phyloP scores from a whole-genome alignment of 148 eudicot genomes.

The Rhododendron molle region DNA sequence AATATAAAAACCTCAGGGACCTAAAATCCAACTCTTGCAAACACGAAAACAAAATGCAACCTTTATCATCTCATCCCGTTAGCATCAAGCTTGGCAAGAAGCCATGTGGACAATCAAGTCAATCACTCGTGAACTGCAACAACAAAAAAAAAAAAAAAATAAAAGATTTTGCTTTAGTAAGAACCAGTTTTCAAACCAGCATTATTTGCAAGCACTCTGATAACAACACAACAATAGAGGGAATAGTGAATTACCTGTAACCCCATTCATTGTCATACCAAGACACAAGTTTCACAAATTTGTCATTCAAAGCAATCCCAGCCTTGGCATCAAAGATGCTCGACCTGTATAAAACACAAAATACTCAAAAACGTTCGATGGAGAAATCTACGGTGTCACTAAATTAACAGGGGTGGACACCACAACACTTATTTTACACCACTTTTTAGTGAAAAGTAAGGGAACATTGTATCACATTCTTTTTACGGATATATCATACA shows the following conservation, averaged over 20 bases:
- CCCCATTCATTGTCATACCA: constrained; percentile 99
- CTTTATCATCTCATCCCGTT: background rate
- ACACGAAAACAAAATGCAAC: background rate
- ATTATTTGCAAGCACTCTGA: background rate
- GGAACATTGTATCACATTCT: background rate
- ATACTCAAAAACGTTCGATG: background rate
- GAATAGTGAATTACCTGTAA: constrained; percentile 47
- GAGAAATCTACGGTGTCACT: background rate
- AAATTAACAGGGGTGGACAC: background rate
- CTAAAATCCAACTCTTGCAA: background rate
- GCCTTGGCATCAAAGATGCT: constrained; percentile 96
- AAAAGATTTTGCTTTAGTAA: background rate
- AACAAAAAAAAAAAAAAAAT: background rate
- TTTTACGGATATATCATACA: background rate
- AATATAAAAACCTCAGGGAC: background rate
- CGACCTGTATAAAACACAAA: constrained; percentile 36
- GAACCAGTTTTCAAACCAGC: background rate
- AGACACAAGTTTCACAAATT: constrained; percentile 66
- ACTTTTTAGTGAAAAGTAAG: background rate
- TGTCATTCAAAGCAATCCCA: constrained; percentile 77
- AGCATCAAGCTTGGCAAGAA: constrained; percentile 38
- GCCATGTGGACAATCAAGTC: constrained; percentile 68
- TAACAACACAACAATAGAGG: background rate
- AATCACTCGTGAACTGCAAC: constrained; percentile 59
- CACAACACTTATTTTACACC: background rate